Base-by-base conservation (phyloP, 2,329 filamentous ascomycete genomes). In the Stylonectria norvegica region DNA sequence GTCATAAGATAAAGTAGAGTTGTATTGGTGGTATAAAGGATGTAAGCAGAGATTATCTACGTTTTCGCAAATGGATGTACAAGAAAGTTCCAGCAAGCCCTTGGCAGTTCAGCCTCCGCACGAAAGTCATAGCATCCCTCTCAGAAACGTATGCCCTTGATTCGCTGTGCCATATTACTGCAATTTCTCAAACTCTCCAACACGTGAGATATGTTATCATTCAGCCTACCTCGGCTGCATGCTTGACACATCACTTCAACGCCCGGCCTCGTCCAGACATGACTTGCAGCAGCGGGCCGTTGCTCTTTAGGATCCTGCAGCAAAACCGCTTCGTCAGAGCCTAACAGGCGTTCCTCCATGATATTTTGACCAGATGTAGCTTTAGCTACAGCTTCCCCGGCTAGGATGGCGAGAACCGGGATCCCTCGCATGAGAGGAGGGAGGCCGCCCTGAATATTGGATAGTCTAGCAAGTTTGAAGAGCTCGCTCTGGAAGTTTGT, bases 371-470 rank as follows among this genome's bases (percentile, higher is more conserved):
- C n/a, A 12, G 37, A 38, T 2, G 42, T 54, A 2, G 36, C 38
- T 39, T 52, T 49, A 1, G 46, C 36, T 12, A 50, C 32, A 4
- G 45, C 48, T 20, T 44, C 49, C 0, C 51, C 49, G 0, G 51
- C 49, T 20, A 54, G 25, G 4, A 54, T 34, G 8, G 47, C 49
- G 2, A 54, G 28, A 1, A 47, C 41, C 0, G 49, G 51, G 16
- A 55, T 47, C 8, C 42, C 44, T 36, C 52, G 44, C 20, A 53
- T 43, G 1, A 54, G 12, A 5, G 47, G 40, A 2, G 51, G 44
- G 0, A 54, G 38, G 3, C 52, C 51, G 2, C 38, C 47, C 38
- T 54, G 52, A 1, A 54, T 16, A 4, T 52, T 55, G 30, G 41
- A 48, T 5, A 55, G 19, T 17, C 41, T 52, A 30, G 52, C 47